Evolutionary conservation across 768 basidiomycete species (phyloP).

Genomic region (Kwoniella heveanensis): DNA sequence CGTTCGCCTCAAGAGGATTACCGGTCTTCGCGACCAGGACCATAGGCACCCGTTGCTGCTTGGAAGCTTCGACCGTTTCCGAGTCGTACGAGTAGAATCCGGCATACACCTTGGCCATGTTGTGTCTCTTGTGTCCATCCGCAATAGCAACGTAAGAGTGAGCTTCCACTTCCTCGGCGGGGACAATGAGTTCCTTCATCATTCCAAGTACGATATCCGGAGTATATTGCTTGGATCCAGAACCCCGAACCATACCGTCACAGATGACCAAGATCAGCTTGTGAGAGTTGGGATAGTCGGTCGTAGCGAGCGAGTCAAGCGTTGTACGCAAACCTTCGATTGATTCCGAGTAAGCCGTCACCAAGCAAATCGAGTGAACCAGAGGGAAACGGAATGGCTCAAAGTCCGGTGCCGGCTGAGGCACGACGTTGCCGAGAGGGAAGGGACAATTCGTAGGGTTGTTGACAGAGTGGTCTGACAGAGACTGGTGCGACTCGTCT

Average conservation of each 20-base stretch:
- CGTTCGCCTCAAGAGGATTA: slow-evolving; percentile 83
- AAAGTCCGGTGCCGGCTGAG: slow-evolving; percentile 85
- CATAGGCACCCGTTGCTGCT: slow-evolving; percentile 96
- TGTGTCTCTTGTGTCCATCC: slow-evolving; percentile 99
- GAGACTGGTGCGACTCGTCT: slow-evolving; percentile 55
- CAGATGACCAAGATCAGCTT: slow-evolving; percentile 93
- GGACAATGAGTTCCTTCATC: slow-evolving; percentile 93
- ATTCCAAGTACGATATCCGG: slow-evolving; percentile 91
- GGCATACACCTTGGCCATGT: slow-evolving; percentile 98
- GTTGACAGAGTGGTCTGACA: slow-evolving; percentile 41
- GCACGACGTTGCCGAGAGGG: slow-evolving; percentile 83
- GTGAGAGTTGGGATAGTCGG: slow-evolving; percentile 97
- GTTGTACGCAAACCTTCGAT: slow-evolving; percentile 95
- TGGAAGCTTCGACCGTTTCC: slow-evolving; percentile 80
- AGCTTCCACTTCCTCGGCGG: slow-evolving; percentile 79
- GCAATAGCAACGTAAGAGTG: slow-evolving; percentile 98
- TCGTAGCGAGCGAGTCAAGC: slow-evolving; percentile 95
- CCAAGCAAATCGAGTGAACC: slow-evolving; percentile 88
- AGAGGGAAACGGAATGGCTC: slow-evolving; percentile 97
- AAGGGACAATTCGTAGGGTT: slow-evolving; percentile 72
- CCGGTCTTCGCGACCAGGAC: slow-evolving; percentile 94
- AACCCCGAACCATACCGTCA: slow-evolving; percentile 97
- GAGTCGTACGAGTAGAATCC: slow-evolving; percentile 97
- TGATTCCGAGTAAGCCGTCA: slow-evolving; percentile 97
- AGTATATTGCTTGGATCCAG: slow-evolving; percentile 82